Base-by-base conservation (phyloP, 1,139 yeast genomes). In the Citeromyces hawaiiensis region DNA sequence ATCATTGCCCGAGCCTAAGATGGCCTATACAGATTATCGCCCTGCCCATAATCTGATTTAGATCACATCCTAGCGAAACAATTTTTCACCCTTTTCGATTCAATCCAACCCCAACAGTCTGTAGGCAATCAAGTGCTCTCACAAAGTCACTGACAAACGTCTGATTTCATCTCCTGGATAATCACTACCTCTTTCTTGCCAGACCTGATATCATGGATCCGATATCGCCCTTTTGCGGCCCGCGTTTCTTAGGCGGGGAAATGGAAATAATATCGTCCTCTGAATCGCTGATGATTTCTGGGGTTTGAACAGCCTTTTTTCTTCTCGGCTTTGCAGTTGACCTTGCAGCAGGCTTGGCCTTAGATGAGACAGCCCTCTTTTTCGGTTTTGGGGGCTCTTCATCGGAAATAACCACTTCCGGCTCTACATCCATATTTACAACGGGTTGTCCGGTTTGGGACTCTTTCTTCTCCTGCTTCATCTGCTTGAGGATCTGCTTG, bases 401-500 rank as follows among this genome's bases (percentile, higher is more conserved):
- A 10, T 17, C 21, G 4, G 36, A 15, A 34, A n/a, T 10, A 17
- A 21, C 14, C 7, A 34, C 21, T 13, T 13, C 23, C 21, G 18
- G 27, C 8, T 23, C 27, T 5, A 23, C 27, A 23, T 23, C 23
- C 4, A 23, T 11, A 23, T 23, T n/a, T 7, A 16, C 14, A 9
- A 9, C 23, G 6, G 25, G 19, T 15, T 11, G 19, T 23, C 19
- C 14, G 8, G 36, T 14, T 17, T 34, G 36, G 7, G 36, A 34
- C 36, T 23, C 27, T 9, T 18, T 32, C 7, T 33, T 23, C 19
- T 38, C 40, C 31, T 38, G 10, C 13, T 33, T 32, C 13, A 39
- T 21, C 35, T 39, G 38, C 17, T 36, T 39, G 19, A 39, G 29
- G n/a, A 39, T 39, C 33, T 39, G 27, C 35, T 39, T 39, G 32